Evolutionary conservation across 2,329 filamentous ascomycete genomes (phyloP).

Genomic region (Fusarium metavorans): DNA sequence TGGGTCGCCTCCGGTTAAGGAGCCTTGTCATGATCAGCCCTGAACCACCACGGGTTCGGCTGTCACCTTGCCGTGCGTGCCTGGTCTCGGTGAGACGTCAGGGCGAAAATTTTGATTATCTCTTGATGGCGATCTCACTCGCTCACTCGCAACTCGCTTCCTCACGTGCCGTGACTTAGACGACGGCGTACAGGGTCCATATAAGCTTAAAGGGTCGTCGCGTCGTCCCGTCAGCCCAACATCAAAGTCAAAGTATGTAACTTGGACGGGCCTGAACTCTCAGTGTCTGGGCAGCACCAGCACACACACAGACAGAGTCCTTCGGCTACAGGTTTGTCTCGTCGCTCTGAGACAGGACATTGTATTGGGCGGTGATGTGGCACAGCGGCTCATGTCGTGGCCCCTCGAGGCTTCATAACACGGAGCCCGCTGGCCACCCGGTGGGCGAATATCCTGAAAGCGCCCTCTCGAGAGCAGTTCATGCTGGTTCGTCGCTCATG

Average conservation of each 20-base stretch:
- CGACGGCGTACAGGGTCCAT: constrained; percentile 31
- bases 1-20: not conserved
- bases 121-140: not conserved
- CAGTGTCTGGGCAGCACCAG: constrained; percentile 4
- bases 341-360: constrained; percentile 25
- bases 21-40: not conserved
- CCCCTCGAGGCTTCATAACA: constrained; percentile 24
- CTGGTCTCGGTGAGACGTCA: constrained; percentile 19
- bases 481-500: not conserved
- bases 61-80: constrained; percentile 11
- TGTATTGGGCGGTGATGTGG: constrained; percentile 33
- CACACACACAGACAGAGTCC: constrained; percentile 8
- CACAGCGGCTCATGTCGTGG: constrained; percentile 33
- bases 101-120: not conserved
- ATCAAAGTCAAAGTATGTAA: constrained; percentile 25
- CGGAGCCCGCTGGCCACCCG: constrained; percentile 5
- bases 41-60: constrained; percentile 4
- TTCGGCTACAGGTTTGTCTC: constrained; percentile 37
- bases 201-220: constrained; percentile 44
- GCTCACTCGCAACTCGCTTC: constrained; percentile 12
- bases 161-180: constrained; percentile 14
- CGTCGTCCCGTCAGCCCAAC: constrained; percentile 18
- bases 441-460: constrained; percentile 1
- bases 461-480: not conserved
- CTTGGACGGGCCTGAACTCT: constrained; percentile 10